These are phyloP conservation scores for Galeopsis tetrahit DNA, from an alignment of 257 asterid genomes.

Conservation along the genomic window DNA sequence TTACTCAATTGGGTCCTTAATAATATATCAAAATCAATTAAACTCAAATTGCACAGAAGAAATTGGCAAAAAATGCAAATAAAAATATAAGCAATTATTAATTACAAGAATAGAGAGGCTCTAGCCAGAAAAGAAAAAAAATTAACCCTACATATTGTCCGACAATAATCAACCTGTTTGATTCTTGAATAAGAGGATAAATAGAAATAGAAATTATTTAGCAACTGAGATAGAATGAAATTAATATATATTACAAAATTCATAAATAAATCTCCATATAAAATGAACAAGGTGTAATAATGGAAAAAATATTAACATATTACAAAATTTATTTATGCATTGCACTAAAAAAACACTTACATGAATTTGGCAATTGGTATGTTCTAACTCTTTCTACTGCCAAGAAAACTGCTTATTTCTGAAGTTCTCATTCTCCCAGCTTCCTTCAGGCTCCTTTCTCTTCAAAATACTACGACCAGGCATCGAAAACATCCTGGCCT, in stretches of 20 bases:
- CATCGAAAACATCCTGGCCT: slow-evolving; percentile 53
- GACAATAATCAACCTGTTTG: background rate
- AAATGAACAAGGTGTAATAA: slow-evolving; percentile 1
- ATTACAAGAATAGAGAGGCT: background rate
- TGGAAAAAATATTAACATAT: background rate
- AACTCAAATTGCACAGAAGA: no score
- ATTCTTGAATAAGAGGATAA: background rate
- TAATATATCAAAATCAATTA: no score
- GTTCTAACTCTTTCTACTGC: slow-evolving; percentile 40
- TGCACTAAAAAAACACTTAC: slow-evolving; percentile 33
- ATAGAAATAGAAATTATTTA: background rate
- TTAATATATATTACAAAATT: background rate
- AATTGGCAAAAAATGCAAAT: background rate
- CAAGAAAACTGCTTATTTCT: slow-evolving; percentile 74
- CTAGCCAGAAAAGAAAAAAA: background rate
- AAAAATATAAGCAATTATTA: background rate
- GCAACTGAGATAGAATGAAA: background rate
- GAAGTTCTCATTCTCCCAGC: slow-evolving; percentile 65
- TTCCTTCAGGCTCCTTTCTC: slow-evolving; percentile 87
- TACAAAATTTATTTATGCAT: slow-evolving; percentile 13
- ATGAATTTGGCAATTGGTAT: background rate
- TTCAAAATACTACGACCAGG: slow-evolving; percentile 67
- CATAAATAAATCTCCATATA: background rate
- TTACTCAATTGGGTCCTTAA: no score
- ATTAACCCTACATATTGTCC: background rate